Evolutionary conservation across 2,329 filamentous ascomycete genomes (phyloP).

Genomic region (Pseudogymnoascus sp.): DNA sequence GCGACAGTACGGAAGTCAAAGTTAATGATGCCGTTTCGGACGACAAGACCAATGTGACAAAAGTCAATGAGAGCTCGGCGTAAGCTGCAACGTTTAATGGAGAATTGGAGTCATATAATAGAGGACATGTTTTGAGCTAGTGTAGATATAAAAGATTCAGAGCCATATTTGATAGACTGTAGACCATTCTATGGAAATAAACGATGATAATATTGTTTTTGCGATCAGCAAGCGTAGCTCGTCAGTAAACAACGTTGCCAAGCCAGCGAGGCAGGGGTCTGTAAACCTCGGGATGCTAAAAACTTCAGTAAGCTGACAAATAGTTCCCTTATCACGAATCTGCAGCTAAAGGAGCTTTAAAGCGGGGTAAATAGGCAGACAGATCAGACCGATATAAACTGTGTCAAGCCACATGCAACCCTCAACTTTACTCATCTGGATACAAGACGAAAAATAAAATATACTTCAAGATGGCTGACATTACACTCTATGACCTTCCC

Average conservation of each 20-base stretch:
- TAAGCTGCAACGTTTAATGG: neutral
- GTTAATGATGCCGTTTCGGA: neutral
- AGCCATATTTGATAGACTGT: neutral
- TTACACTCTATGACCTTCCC: constrained; percentile 56
- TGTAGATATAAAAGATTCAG: neutral
- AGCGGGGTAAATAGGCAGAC: neutral
- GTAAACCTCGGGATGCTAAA: neutral
- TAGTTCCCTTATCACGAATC: neutral
- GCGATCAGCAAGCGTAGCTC: neutral
- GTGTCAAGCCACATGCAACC: neutral
- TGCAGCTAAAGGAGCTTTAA: neutral
- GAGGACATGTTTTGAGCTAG: neutral
- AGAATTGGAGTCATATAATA: constrained; percentile 6
- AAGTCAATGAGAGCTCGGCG: neutral
- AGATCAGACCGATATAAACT: neutral
- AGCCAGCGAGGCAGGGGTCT: neutral
- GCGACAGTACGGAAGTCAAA: neutral
- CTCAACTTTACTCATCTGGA: neutral
- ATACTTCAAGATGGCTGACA: constrained; percentile 12
- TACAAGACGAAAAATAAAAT: neutral
- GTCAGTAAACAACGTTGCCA: neutral
- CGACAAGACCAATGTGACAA: neutral
- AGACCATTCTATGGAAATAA: neutral
- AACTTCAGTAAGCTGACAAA: neutral
- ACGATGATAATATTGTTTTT: neutral